phyloP scores from a whole-genome alignment of 2,329 filamentous ascomycete species.

The Ophiostoma angusticollis region DNA sequence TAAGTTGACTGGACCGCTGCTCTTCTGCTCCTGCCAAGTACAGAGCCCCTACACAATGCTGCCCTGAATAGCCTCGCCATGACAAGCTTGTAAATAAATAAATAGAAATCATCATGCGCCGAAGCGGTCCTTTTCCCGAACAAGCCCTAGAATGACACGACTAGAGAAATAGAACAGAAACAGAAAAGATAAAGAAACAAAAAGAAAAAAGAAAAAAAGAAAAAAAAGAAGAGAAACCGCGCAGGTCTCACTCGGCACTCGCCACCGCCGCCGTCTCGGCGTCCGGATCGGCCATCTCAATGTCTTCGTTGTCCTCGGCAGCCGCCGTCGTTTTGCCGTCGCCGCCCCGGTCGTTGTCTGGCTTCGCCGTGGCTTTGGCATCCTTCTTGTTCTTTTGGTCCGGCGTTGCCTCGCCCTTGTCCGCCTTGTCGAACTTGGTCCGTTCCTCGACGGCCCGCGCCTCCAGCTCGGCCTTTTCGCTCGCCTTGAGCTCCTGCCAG shows the following conservation, averaged over 20 bases:
- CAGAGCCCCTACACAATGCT: no score
- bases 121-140: no score
- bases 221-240: background rate
- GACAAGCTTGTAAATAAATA: no score
- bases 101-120: no score
- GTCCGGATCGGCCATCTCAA: conserved; percentile 36
- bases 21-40: no score
- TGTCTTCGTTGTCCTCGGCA: conserved; percentile 33
- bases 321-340: background rate
- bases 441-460: conserved; percentile 28
- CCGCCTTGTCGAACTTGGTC: conserved; percentile 29
- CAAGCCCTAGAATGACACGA: no score
- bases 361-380: background rate
- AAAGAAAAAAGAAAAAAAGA: background rate
- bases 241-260: conserved; percentile 12
- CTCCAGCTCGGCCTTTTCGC: conserved; percentile 37
- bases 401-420: conserved; percentile 21
- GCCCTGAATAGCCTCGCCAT: no score
- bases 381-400: conserved; percentile 7
- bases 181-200: background rate
- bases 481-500: conserved; percentile 41
- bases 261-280: conserved; percentile 20
- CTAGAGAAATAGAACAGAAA: no score
- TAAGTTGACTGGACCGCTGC: no score
- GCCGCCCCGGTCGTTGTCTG: background rate